A percentile compares a stretch with the other conserved stretches of the same genome.
These are phyloP conservation scores for Saksenaea vasiformis DNA, from an alignment of 371 early-diverging fungal species.

Conservation along the genomic window DNA sequence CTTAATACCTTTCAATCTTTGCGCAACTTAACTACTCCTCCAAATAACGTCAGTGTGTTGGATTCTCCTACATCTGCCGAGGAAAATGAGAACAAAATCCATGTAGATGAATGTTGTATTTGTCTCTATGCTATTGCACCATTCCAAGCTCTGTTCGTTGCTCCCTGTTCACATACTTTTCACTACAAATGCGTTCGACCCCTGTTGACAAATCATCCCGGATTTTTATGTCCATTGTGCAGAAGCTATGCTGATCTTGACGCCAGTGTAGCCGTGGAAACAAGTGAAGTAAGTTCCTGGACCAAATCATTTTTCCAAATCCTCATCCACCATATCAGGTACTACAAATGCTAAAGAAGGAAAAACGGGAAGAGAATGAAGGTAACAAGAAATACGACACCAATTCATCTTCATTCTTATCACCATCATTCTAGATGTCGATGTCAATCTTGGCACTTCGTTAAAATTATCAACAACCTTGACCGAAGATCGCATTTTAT, in stretches of 20 bases:
- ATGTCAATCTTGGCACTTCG: neutral
- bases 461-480: neutral
- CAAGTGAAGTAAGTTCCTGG: conserved; percentile 14
- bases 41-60: conserved; percentile 33
- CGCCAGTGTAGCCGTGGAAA: conserved; percentile 64
- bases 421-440: neutral
- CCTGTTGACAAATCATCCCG: conserved; percentile 54
- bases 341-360: conserved; percentile 2
- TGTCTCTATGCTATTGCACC: conserved; percentile 85
- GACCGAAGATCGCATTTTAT: neutral
- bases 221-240: conserved; percentile 92
- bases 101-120: conserved; percentile 84
- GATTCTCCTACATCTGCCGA: conserved; percentile 20
- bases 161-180: conserved; percentile 92
- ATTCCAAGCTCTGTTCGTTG: conserved; percentile 89
- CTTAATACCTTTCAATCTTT: conserved; percentile 38
- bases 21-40: conserved; percentile 37
- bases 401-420: neutral
- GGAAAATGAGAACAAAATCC: conserved; percentile 8
- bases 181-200: conserved; percentile 90
- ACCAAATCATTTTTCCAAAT: neutral
- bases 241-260: conserved; percentile 88
- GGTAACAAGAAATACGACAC: neutral
- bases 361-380: neutral
- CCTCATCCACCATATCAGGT: neutral